These are phyloP conservation scores for Quercus glauca DNA, from an alignment of 306 rosid genomes.

Conservation along the genomic window DNA sequence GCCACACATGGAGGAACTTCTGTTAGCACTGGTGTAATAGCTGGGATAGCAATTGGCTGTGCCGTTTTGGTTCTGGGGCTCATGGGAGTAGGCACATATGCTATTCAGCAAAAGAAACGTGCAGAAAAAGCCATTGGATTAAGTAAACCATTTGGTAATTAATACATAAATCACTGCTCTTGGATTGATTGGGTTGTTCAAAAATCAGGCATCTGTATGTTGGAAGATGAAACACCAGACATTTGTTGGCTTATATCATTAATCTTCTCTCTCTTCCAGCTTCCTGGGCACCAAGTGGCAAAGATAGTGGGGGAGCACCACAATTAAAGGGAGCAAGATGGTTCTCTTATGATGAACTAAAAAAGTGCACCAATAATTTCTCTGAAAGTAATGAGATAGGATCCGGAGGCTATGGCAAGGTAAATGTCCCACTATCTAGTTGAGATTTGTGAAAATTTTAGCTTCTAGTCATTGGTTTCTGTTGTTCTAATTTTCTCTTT, in stretches of 20 bases:
- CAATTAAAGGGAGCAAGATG: constrained; percentile 97
- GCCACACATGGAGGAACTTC: constrained; percentile 33
- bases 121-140: constrained; percentile 87
- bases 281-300: constrained; percentile 92
- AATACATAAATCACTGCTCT: constrained; percentile 5
- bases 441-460: background rate
- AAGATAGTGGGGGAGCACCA: constrained; percentile 93
- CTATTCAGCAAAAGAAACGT: constrained; percentile 81
- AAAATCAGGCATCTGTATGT: constrained; percentile 4
- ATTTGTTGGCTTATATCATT: constrained; percentile 11
- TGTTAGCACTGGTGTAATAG: constrained; percentile 41
- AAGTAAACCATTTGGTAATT: constrained; percentile 85
- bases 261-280: constrained; percentile 43
- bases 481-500: constrained; percentile 3
- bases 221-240: background rate
- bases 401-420: constrained; percentile 97
- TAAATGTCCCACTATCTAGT: constrained; percentile 19
- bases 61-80: constrained; percentile 61
- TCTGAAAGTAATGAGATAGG: constrained; percentile 71
- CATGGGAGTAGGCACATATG: constrained; percentile 61
- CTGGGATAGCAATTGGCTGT: constrained; percentile 62
- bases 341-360: constrained; percentile 94
- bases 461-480: background rate
- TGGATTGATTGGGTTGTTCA: background rate
- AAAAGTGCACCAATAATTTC: constrained; percentile 69